Conservation (phyloP, 2,329 filamentous ascomycete genomes). For the Alternaria metachromatica region DNA sequence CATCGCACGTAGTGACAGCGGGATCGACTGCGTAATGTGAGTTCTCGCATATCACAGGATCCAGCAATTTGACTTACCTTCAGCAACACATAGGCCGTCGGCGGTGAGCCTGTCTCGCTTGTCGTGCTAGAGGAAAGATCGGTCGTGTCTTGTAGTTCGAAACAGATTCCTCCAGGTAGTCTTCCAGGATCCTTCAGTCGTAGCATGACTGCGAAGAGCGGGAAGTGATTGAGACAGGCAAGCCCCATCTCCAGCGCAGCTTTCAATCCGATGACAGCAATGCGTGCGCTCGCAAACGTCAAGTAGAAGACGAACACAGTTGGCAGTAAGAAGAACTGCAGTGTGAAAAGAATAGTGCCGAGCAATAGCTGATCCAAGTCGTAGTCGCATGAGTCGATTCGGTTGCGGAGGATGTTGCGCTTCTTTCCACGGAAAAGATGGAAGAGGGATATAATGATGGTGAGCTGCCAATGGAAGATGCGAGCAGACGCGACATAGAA, state of each 20-base stretch:
- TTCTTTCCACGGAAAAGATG: slow-evolving; percentile 98
- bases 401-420: slow-evolving; percentile 93
- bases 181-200: slow-evolving; percentile 90
- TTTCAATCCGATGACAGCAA: slow-evolving; percentile 93
- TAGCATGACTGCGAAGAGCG: slow-evolving; percentile 95
- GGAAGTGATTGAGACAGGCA: slow-evolving; percentile 96
- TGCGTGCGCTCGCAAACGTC: slow-evolving; percentile 91
- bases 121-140: slow-evolving; percentile 44
- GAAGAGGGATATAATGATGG: slow-evolving; percentile 95
- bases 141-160: slow-evolving; percentile 82
- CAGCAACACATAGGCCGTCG: slow-evolving; percentile 83
- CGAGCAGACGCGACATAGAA: slow-evolving; percentile 97
- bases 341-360: slow-evolving; percentile 93
- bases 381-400: slow-evolving; percentile 98
- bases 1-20: slow-evolving; percentile 89
- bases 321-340: slow-evolving; percentile 92
- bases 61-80: slow-evolving; percentile 63
- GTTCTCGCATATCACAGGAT: neutral
- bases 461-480: slow-evolving; percentile 98
- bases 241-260: slow-evolving; percentile 89
- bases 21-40: slow-evolving; percentile 65
- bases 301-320: slow-evolving; percentile 97
- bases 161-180: slow-evolving; percentile 87
- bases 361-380: slow-evolving; percentile 95
- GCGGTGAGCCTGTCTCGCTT: slow-evolving; percentile 52